phyloP scores from a whole-genome alignment of 1,284 basidiomycete genomes.

The Irpex sp. region DNA sequence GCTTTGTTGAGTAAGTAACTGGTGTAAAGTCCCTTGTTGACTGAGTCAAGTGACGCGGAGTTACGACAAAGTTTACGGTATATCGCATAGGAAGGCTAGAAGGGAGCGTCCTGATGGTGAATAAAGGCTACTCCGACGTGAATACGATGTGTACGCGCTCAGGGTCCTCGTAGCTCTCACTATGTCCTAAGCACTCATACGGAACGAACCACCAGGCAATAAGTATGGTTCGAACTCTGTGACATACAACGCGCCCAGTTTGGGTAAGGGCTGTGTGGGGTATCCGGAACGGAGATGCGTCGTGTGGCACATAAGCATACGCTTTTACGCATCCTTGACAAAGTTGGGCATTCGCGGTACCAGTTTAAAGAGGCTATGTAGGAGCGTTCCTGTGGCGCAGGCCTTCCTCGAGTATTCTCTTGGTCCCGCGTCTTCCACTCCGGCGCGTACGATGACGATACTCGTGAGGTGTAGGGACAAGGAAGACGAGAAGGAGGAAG shows the following conservation, averaged over 20 bases:
- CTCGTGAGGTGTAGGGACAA: background rate
- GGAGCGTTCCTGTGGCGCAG: slow-evolving; percentile 2
- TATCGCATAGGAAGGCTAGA: background rate
- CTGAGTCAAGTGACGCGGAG: slow-evolving; percentile 24
- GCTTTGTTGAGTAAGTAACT: background rate
- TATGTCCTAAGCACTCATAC: too few species aligned
- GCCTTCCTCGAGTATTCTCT: background rate
- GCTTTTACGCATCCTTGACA: too few species aligned
- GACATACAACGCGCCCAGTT: too few species aligned
- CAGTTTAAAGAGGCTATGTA: background rate
- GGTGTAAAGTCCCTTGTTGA: background rate
- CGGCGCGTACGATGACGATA: background rate
- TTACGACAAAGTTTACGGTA: slow-evolving; percentile 14
- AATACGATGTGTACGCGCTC: background rate
- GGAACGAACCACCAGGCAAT: too few species aligned
- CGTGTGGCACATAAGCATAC: too few species aligned
- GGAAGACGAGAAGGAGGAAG: background rate
- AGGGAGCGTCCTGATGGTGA: background rate
- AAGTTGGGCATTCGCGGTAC: background rate
- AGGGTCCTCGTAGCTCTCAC: background rate
- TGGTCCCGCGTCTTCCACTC: background rate
- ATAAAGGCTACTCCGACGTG: background rate
- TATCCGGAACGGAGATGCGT: too few species aligned
- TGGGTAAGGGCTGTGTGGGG: too few species aligned
- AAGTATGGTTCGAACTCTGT: too few species aligned